Evolutionary conservation across 2,329 filamentous ascomycete species (phyloP).

Genomic region (Gaeumannomyces sp.): DNA sequence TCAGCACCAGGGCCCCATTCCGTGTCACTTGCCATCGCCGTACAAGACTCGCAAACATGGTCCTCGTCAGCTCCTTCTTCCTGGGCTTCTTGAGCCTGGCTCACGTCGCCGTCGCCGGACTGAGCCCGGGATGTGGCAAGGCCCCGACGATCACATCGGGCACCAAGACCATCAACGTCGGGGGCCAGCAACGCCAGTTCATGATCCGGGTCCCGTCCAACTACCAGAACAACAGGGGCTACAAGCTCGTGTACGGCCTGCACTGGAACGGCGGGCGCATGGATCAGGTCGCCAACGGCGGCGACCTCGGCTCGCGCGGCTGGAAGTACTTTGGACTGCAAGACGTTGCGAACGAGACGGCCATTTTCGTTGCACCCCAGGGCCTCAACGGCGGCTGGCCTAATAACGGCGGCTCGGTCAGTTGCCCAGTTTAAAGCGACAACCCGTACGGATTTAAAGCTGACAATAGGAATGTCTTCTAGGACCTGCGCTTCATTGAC

Average conservation of each 20-base stretch:
- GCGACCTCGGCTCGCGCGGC: conserved; percentile 18
- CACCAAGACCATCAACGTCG: not conserved
- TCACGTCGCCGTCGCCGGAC: not conserved
- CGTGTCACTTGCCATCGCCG: not conserved
- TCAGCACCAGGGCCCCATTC: too few relatives aligned
- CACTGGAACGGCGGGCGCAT: conserved; percentile 35
- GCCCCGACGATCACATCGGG: not conserved
- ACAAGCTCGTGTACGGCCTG: conserved; percentile 31
- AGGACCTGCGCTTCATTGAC: conserved; percentile 34
- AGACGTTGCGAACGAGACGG: conserved; percentile 25
- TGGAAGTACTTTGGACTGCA: conserved; percentile 34
- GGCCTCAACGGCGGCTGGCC: conserved; percentile 36
- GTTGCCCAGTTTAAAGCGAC: too few relatives aligned
- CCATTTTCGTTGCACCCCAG: conserved; percentile 38
- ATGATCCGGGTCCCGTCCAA: conserved; percentile 3
- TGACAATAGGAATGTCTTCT: too few relatives aligned
- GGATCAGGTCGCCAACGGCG: conserved; percentile 27
- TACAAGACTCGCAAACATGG: not conserved
- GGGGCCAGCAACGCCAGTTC: conserved; percentile 4
- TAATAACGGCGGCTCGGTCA: conserved; percentile 30
- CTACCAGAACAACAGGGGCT: conserved; percentile 5
- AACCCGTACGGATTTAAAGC: too few relatives aligned
- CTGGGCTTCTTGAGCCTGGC: not conserved
- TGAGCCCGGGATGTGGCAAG: conserved; percentile 1
- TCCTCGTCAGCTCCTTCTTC: not conserved